Evolutionary conservation across 805 yeast genomes (phyloP).

Genomic region (Suhomyces prunicola): DNA sequence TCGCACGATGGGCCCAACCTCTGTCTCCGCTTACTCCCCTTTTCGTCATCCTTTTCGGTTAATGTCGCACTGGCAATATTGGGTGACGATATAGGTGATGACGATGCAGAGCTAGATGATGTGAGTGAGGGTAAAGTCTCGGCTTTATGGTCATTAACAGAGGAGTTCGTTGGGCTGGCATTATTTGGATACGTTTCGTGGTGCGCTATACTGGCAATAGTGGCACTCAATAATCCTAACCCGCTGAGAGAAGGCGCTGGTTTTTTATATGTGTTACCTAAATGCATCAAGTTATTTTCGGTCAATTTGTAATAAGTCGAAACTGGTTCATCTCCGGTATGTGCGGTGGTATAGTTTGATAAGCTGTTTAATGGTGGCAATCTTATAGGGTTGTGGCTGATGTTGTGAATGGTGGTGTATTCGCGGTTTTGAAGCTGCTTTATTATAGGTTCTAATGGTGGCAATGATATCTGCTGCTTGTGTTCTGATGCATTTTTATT

Average conservation of each 20-base stretch:
- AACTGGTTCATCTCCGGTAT: not conserved
- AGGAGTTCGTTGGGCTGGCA: not conserved
- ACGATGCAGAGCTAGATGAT: constrained; percentile 13
- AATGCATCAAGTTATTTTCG: constrained; percentile 15
- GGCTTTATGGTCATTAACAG: not conserved
- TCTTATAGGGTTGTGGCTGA: not conserved
- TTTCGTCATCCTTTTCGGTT: not conserved
- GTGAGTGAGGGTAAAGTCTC: constrained; percentile 8
- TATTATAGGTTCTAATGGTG: constrained; percentile 9
- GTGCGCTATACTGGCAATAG: constrained; percentile 6
- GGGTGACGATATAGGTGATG: constrained; percentile 19
- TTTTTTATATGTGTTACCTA: constrained; percentile 9
- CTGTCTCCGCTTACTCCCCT: constrained; percentile 46
- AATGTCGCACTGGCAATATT: constrained; percentile 4
- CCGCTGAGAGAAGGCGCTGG: constrained; percentile 2
- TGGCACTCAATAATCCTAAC: constrained; percentile 7
- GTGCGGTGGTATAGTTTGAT: constrained; percentile 8
- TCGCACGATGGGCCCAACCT: constrained; percentile 76
- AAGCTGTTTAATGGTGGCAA: constrained; percentile 7
- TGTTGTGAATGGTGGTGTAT: not conserved
- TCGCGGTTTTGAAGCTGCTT: constrained; percentile 2
- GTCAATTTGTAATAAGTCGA: constrained; percentile 12
- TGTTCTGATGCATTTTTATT: not conserved
- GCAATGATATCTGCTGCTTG: constrained; percentile 4
- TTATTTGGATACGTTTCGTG: not conserved